Evolutionary conservation across 176 grass and related monocot genomes (phyloP), one percentile per base, ranked within the genome.

Genomic region (Hyparrhenia diplandra): DNA sequence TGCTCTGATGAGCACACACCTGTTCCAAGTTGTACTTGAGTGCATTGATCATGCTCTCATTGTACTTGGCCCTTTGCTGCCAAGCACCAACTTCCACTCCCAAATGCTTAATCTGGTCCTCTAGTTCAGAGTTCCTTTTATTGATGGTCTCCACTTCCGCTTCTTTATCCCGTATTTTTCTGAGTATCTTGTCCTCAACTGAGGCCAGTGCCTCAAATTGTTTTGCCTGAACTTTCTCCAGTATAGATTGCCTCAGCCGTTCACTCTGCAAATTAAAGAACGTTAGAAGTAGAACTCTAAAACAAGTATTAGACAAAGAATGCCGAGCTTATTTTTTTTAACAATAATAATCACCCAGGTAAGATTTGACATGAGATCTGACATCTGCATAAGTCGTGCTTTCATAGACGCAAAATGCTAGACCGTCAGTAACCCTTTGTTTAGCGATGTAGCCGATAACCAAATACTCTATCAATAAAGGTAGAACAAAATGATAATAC

Each of bases 31-130:
- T 99, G 82, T 91, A 95, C 79, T 99, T 99, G 64, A 99, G 93
- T 82, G 93, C 89, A 63, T 72, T 93, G 47, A 99, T 94, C 92
- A 99, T 91, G 85, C 87, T 99, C 75, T 99, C 96, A 13, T 99
- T 95, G 80, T 99, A 93, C 90, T 93, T 99, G 41, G 90, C 96
- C n/a, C 96, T 85, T 59, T 93, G 93, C 87, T 99, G 96, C 96
- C 96, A 99, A 6, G 90, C 83, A 74, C 80, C 85, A 81, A 91
- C 96, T 86, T 99, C 96, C 71, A 89, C 73, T 23, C 90, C 85
- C 82, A 95, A 76, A 80, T 95, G 93, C 70, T 91, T 93, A 65
- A 95, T 93, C 80, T 99, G 96, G 12, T 99, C 96, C 82, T 93
- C 96, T 10, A 99, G 96, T 74, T 99, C 93, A 2, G 64, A 65